Percentiles rank a stretch among this genome's conserved stretches.
Evolutionary conservation across 1,284 basidiomycete species (phyloP).

Genomic region (Ganoderma multipileum): DNA sequence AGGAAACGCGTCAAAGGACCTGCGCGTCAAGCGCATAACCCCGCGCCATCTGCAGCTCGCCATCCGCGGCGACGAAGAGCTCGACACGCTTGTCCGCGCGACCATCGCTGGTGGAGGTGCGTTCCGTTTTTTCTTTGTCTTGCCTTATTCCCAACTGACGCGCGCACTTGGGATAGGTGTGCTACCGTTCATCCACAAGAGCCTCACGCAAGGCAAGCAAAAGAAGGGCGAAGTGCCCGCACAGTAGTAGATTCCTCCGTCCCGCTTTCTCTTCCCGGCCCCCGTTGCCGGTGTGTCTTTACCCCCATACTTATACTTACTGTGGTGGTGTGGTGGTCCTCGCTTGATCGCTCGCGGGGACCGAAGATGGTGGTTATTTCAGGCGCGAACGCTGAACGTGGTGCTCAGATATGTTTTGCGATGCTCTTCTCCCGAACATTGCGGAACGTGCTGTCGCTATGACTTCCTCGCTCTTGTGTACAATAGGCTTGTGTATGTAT

Average conservation of each 20-base stretch:
- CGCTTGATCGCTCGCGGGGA: background rate
- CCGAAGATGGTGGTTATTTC: background rate
- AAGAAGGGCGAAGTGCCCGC: conserved; percentile 29
- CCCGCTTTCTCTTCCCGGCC: background rate
- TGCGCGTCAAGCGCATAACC: conserved; percentile 95
- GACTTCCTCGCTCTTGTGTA: background rate
- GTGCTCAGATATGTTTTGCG: background rate
- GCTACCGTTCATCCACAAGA: conserved; percentile 96
- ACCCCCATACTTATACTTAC: background rate
- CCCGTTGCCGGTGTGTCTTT: background rate
- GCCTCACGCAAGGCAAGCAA: conserved; percentile 53
- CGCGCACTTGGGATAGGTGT: conserved; percentile 62
- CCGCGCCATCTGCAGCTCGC: conserved; percentile 93
- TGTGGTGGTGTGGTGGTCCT: background rate
- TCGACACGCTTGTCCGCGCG: conserved; percentile 76
- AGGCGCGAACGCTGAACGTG: background rate
- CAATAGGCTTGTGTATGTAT: conserved; percentile 10
- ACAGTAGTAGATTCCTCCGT: conserved; percentile 7
- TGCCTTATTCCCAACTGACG: conserved; percentile 37
- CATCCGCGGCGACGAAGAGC: conserved; percentile 95
- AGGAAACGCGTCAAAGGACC: conserved; percentile 98
- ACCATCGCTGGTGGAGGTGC: conserved; percentile 69
- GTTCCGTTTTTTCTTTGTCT: conserved; percentile 29
- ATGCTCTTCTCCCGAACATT: background rate
- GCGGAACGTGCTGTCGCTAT: background rate